Percentiles rank a stretch among this genome's conserved stretches.
Evolutionary conservation across 1,284 basidiomycete species (phyloP).

Genomic region (Ganoderma leucocontextum): DNA sequence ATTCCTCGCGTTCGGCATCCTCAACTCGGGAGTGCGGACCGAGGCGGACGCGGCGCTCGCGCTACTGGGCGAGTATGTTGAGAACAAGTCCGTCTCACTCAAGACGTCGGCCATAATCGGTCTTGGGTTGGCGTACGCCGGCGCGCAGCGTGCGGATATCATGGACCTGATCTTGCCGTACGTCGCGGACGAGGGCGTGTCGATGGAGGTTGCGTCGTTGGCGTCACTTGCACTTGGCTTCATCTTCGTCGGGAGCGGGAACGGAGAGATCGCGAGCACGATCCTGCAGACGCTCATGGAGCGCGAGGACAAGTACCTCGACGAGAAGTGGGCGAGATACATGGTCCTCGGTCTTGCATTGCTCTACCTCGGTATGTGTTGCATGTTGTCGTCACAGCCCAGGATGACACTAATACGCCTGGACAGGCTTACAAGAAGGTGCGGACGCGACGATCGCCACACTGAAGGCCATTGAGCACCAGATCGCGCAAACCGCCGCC

Average conservation of each 20-base stretch:
- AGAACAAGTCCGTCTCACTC: constrained; percentile 86
- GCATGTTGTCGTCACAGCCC: background rate
- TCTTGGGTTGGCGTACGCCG: constrained; percentile 93
- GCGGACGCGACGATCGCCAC: constrained; percentile 97
- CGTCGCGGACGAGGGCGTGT: constrained; percentile 80
- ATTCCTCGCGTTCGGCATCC: constrained; percentile 92
- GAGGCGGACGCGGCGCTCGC: constrained; percentile 96
- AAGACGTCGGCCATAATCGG: constrained; percentile 92
- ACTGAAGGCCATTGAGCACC: constrained; percentile 94
- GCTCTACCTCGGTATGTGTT: constrained; percentile 83
- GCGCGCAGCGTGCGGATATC: constrained; percentile 91
- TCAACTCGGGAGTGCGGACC: constrained; percentile 90
- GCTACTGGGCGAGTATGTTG: constrained; percentile 90
- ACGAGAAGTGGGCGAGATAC: constrained; percentile 95
- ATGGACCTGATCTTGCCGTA: constrained; percentile 81
- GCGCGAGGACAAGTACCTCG: constrained; percentile 76
- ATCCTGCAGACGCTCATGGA: constrained; percentile 97
- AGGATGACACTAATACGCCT: background rate
- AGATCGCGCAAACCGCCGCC: constrained; percentile 90
- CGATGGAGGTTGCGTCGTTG: constrained; percentile 92
- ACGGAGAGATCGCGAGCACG: constrained; percentile 91
- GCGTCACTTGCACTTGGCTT: constrained; percentile 93
- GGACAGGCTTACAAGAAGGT: constrained; percentile 84
- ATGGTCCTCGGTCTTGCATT: constrained; percentile 92
- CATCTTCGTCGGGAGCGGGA: constrained; percentile 94